phyloP scores from a whole-genome alignment of 2,329 filamentous ascomycete species.

The Bertia moriformis region DNA sequence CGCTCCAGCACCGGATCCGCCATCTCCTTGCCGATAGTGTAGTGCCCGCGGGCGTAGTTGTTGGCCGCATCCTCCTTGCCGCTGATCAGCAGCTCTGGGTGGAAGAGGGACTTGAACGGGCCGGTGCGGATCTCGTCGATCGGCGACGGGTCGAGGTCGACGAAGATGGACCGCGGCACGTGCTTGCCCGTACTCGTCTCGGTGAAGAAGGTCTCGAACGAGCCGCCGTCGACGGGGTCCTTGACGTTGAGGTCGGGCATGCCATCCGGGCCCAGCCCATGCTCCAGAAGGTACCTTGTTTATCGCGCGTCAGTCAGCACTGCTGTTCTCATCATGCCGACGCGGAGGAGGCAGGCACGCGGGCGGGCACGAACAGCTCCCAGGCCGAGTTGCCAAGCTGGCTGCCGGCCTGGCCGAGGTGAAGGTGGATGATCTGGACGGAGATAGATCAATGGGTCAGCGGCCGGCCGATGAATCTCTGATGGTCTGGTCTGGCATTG shows the following conservation, averaged over 20 bases:
- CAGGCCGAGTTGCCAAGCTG: slow-evolving; percentile 57
- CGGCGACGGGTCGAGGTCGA: slow-evolving; percentile 52
- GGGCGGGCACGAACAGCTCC: slow-evolving; percentile 42
- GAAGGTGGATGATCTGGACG: slow-evolving; percentile 47
- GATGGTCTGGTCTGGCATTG: too few relatives aligned
- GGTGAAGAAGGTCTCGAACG: slow-evolving; percentile 53
- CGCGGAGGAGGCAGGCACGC: slow-evolving; percentile 1
- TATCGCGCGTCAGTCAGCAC: background rate
- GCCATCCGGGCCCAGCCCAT: slow-evolving; percentile 46
- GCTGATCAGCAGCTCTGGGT: slow-evolving; percentile 51
- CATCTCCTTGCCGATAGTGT: slow-evolving; percentile 55
- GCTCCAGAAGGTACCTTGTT: slow-evolving; percentile 48
- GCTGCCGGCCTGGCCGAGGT: slow-evolving; percentile 54
- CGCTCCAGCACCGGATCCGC: slow-evolving; percentile 49
- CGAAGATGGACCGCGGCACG: slow-evolving; percentile 53
- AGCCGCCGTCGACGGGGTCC: slow-evolving; percentile 34
- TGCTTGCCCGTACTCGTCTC: slow-evolving; percentile 52
- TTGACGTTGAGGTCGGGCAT: slow-evolving; percentile 37
- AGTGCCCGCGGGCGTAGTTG: slow-evolving; percentile 57
- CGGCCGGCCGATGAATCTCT: background rate
- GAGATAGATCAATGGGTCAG: background rate
- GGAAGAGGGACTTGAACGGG: slow-evolving; percentile 46
- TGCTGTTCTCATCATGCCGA: slow-evolving; percentile 2
- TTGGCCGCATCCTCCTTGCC: slow-evolving; percentile 58
- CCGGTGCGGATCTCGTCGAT: slow-evolving; percentile 56